Evolutionary conservation across 768 basidiomycete genomes (phyloP).

Genomic region (Fistulinella prunicolor): DNA sequence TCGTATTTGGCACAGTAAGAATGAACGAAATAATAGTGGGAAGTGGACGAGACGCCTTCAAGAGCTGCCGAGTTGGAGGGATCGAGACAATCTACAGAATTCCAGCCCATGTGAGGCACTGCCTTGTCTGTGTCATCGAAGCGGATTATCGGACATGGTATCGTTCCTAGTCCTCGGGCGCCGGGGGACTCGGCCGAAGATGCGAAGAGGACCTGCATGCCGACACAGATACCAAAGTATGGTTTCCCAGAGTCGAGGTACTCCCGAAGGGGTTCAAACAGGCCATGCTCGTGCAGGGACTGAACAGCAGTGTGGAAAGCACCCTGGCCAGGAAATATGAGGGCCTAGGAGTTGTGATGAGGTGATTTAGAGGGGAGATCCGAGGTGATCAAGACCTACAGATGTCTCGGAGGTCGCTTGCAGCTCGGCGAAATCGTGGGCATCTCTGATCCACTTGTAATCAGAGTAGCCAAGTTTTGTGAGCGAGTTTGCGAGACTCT

Average conservation of each 20-base stretch:
- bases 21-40: constrained; percentile 96
- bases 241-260: constrained; percentile 89
- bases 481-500: constrained; percentile 91
- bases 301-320: constrained; percentile 86
- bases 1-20: constrained; percentile 85
- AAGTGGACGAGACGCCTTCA: constrained; percentile 48
- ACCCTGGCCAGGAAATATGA: constrained; percentile 97
- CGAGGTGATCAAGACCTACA: constrained; percentile 47
- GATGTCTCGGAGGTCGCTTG: constrained; percentile 38
- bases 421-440: constrained; percentile 72
- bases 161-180: constrained; percentile 72
- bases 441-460: constrained; percentile 84
- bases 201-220: constrained; percentile 93
- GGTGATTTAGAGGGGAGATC: constrained; percentile 8
- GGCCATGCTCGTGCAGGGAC: constrained; percentile 66
- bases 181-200: constrained; percentile 76
- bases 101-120: constrained; percentile 99
- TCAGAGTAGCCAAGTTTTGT: constrained; percentile 70
- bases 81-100: constrained; percentile 62
- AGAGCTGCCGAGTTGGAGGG: constrained; percentile 36
- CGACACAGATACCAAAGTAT: constrained; percentile 98
- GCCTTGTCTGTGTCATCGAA: constrained; percentile 75
- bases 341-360: constrained; percentile 51
- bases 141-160: constrained; percentile 74
- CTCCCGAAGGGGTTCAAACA: constrained; percentile 72